Conservation (phyloP, 1,284 basidiomycete genomes). For the Meira miltonrushii region DNA sequence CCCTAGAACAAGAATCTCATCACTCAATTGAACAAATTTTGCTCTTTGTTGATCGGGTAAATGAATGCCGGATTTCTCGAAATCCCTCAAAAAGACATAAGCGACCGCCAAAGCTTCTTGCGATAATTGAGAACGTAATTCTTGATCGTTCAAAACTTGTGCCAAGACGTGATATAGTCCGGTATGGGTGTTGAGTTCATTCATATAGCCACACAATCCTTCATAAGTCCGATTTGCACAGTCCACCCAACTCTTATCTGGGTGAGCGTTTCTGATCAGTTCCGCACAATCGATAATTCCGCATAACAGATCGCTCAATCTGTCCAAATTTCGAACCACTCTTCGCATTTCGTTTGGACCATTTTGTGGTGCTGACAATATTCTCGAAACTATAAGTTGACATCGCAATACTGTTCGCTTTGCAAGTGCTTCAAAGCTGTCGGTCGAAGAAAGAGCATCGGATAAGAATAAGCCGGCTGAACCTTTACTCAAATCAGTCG, state of each 20-base stretch:
- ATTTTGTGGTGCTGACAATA: slow-evolving; percentile 27
- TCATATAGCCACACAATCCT: slow-evolving; percentile 92
- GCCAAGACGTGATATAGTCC: slow-evolving; percentile 64
- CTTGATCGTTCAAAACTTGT: slow-evolving; percentile 50
- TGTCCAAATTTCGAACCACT: slow-evolving; percentile 61
- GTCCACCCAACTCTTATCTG: slow-evolving; percentile 73
- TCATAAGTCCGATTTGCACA: slow-evolving; percentile 85
- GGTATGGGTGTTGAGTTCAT: slow-evolving; percentile 90
- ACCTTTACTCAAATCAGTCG: slow-evolving; percentile 11
- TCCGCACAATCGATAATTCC: slow-evolving; percentile 95
- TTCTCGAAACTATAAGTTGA: slow-evolving; percentile 47
- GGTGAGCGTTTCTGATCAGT: slow-evolving; percentile 85
- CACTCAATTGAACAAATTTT: slow-evolving; percentile 83
- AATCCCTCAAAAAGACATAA: slow-evolving; percentile 88
- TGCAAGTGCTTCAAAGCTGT: slow-evolving; percentile 35
- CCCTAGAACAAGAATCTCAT: slow-evolving; percentile 81
- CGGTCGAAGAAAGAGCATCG: slow-evolving; percentile 34
- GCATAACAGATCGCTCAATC: slow-evolving; percentile 89
- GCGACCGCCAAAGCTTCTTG: slow-evolving; percentile 62
- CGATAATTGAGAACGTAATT: slow-evolving; percentile 47
- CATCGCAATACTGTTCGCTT: slow-evolving; percentile 41
- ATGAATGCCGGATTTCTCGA: slow-evolving; percentile 93
- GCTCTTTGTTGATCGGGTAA: slow-evolving; percentile 71
- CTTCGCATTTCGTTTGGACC: slow-evolving; percentile 15
- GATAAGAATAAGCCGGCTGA: slow-evolving; percentile 40